Evolutionary conservation across 2,329 filamentous ascomycete genomes (phyloP), one percentile per base, ranked within the genome.

Genomic region (Leptographium procerum): DNA sequence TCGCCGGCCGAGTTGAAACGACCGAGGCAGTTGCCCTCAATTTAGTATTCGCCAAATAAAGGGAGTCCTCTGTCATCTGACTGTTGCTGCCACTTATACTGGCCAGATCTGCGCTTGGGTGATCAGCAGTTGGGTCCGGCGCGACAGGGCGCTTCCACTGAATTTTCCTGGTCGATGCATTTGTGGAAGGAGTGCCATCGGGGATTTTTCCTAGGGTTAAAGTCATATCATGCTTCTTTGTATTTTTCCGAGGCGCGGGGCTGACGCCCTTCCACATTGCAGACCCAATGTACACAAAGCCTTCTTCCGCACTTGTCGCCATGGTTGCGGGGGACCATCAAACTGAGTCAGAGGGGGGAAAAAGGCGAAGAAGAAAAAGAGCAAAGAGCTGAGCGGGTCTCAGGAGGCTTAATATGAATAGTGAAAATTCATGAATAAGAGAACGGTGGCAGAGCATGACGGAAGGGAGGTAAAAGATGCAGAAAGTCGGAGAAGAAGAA

Each of bases 81-180:
- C 26, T 13, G 10, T 40, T 28, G 14, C 16, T 31, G 14, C 8
- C 6, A n/a, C n/a, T 31, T 7, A 29, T 31, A 13, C 22, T 22
- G 14, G n/a, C n/a, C 31, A 7, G n/a, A 26, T 19, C 7, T 1
- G 11, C 14, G 6, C 6, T 16, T 16, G 19, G 26, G 11, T 4
- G n/a, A 34, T n/a, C 24, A 16, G 26, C 9, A 33, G 19, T 2
- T 5, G 31, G 11, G 7, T 19, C 10, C 29, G 13, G 2, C 11
- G 43, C n/a, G 26, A 40, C 55, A 56, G 55, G 55, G 22, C 8
- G 55, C 16, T 56, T 33, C 55, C 55, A 56, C n/a, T 36, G 19
- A 14, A 40, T 50, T n/a, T 50, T 51, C n/a, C 43, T 47, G 19
- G 13, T 47, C 3, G 26, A 34, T 11, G n/a, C n/a, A 5, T 33